Evolutionary conservation across 805 yeast species (phyloP), one percentile per base, ranked within the genome.

Genomic region (Yamadazyma insecticola): DNA sequence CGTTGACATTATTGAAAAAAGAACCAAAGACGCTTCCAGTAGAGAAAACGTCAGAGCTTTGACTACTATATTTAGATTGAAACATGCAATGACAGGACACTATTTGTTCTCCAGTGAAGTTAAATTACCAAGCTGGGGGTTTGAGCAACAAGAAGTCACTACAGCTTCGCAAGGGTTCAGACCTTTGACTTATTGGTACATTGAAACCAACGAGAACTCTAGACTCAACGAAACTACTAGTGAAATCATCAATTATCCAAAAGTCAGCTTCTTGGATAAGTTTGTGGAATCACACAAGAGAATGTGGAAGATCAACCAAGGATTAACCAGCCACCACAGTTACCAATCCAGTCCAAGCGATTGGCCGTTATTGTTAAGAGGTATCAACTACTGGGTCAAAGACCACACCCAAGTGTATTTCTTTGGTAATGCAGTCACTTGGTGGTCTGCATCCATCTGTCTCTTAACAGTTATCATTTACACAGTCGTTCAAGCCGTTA

Each of bases 131-230:
- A 75, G 74, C 31, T 83, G 92, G 89, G 94, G 83, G 1, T 81
- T 78, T 44, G 82, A 77, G 40, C 95, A 84, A 57, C 89, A 80
- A 55, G 95, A 84, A 62, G 94, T 84, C 32, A 76, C 89, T 3
- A 73, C 89, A 63, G 87, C 94, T 22, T 56, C 72, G 13, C 81
- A 76, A 45, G 92, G 89, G 55, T 65, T 68, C 33, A 60, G 73
- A 35, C 65, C 72, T 12, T 68, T 78, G 45, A 64, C 78, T 21
- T 64, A 74, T 41, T 84, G 90, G 90, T 78, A 81, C 56, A 63
- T 84, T 46, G 95, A 84, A 60, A 69, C 75, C 36, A 83, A 82
- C 57, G 63, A 55, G 31, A 81, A 81, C 48, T 70, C 64, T 44
- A 63, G 66, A 40, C 58, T 76, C 31, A 24, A 43, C 16, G 50